Evolutionary conservation across 176 grass and related monocot species (phyloP).

Genomic region (Alopecurus myosuroides): DNA sequence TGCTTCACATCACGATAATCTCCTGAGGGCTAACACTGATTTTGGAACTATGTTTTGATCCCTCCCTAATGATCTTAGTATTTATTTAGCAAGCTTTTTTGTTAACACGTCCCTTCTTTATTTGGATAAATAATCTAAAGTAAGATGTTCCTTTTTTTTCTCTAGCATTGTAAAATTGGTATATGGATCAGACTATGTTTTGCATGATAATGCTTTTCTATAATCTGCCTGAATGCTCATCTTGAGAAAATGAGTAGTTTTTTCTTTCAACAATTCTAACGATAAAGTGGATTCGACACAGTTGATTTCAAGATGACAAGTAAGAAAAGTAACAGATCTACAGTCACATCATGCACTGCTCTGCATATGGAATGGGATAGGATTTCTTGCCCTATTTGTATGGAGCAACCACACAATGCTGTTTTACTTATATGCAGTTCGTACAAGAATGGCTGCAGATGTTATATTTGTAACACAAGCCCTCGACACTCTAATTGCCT

Average conservation of each 20-base stretch:
- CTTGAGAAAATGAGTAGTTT: conserved; percentile 12
- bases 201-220: neutral
- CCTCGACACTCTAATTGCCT: conserved; percentile 98
- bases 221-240: conserved; percentile 22
- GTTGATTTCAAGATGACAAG: conserved; percentile 81
- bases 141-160: conserved; percentile 3
- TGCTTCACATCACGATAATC: neutral
- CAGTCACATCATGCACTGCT: conserved; percentile 47
- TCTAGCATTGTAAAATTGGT: neutral
- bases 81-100: neutral
- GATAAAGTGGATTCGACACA: conserved; percentile 49
- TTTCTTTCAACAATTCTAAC: conserved; percentile 52
- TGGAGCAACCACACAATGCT: conserved; percentile 98
- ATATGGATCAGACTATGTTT: conserved; percentile 12
- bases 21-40: neutral
- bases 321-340: conserved; percentile 59
- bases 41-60: neutral
- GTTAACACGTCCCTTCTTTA: neutral
- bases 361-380: conserved; percentile 96
- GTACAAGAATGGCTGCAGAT: conserved; percentile 83
- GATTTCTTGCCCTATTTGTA: conserved; percentile 94
- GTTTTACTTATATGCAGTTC: conserved; percentile 92
- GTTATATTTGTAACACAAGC: conserved; percentile 96
- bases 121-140: neutral
- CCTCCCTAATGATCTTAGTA: neutral